These are phyloP conservation scores for Fraxinus quadrangulata DNA, from an alignment of 257 asterid species.

Conservation along the genomic window DNA sequence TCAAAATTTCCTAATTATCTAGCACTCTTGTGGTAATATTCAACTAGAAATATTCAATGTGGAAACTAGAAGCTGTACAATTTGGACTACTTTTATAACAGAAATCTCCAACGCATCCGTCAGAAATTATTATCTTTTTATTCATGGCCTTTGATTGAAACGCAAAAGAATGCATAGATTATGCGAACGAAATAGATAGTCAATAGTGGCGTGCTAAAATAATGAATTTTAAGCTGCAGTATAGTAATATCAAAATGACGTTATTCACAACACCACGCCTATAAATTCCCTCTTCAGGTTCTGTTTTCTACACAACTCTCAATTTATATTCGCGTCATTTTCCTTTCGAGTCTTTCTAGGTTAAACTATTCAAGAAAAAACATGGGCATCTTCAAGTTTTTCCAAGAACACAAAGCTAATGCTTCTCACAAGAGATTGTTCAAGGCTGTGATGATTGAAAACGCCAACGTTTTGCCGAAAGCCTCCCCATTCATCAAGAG, in stretches of 20 bases:
- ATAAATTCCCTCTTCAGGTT: constrained; percentile 12
- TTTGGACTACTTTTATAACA: too few relatives aligned
- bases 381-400: constrained; percentile 31
- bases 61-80: neutral
- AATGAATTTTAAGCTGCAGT: neutral
- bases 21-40: too few relatives aligned
- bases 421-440: constrained; percentile 23
- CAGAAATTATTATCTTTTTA: too few relatives aligned
- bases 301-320: neutral
- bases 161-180: neutral
- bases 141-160: neutral
- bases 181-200: neutral
- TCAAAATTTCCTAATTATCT: too few relatives aligned
- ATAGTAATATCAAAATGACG: neutral
- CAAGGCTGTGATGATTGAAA: constrained; percentile 31
- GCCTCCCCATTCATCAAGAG: constrained; percentile 25
- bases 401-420: constrained; percentile 32
- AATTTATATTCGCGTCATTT: neutral
- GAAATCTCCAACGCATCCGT: too few relatives aligned
- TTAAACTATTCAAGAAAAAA: neutral
- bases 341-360: neutral
- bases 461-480: constrained; percentile 23
- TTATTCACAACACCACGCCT: neutral
- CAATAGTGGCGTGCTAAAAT: neutral
- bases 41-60: neutral